A percentile compares a stretch with the other conserved stretches of the same genome.
phyloP scores from a whole-genome alignment of 139 green algal species.

The Astrephomene gubernaculifera region DNA sequence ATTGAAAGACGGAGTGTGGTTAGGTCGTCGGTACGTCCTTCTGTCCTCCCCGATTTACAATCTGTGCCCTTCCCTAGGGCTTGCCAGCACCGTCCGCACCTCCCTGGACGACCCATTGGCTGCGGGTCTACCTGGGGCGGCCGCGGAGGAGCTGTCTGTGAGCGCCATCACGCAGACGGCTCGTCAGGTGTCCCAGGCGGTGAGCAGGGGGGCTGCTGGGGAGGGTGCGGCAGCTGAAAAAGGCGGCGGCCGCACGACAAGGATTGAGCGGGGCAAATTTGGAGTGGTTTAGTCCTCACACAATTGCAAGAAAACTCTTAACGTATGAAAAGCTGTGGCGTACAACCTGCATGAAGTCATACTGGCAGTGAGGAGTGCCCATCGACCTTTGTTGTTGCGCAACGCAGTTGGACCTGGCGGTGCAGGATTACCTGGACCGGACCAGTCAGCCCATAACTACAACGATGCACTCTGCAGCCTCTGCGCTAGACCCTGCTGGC shows the following conservation, averaged over 20 bases:
- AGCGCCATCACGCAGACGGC: conserved; percentile 37
- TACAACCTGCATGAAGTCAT: not conserved
- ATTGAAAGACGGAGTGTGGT: not conserved
- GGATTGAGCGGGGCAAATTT: not conserved
- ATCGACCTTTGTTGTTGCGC: not conserved
- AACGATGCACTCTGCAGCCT: not conserved
- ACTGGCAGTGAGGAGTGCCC: not conserved
- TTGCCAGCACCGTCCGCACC: conserved; percentile 24
- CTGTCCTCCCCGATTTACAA: not conserved
- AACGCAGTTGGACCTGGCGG: conserved; percentile 13
- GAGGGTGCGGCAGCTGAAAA: too few species aligned
- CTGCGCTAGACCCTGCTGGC: too few species aligned
- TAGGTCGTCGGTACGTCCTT: not conserved
- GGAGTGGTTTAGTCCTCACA: not conserved
- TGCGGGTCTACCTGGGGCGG: not conserved
- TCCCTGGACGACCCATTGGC: not conserved
- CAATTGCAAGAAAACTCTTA: not conserved
- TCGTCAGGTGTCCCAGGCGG: conserved; percentile 31
- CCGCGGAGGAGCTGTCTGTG: not conserved
- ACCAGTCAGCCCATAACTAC: not conserved
- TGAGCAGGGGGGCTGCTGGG: not conserved
- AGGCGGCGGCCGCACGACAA: not conserved
- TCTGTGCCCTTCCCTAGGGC: not conserved
- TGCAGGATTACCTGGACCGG: conserved; percentile 9
- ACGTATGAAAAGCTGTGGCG: not conserved